phyloP scores from a whole-genome alignment of 179 eudicot genomes.

The Beta macrorhiza region DNA sequence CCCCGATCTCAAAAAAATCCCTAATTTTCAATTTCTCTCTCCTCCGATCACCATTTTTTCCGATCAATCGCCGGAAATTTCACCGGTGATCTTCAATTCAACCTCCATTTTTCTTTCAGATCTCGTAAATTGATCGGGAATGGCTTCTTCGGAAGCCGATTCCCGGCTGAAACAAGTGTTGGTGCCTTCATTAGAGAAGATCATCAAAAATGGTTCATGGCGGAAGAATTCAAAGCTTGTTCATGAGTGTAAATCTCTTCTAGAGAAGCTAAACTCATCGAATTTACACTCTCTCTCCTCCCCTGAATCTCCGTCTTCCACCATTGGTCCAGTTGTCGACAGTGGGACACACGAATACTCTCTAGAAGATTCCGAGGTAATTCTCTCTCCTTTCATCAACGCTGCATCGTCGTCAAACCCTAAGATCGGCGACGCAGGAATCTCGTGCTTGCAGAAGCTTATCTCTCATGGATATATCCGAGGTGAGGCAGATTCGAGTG shows the following conservation, averaged over 20 bases:
- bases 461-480: slow-evolving; percentile 70
- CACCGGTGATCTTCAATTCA: neutral
- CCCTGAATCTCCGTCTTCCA: slow-evolving; percentile 25
- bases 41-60: slow-evolving; percentile 13
- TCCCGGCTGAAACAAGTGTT: slow-evolving; percentile 71
- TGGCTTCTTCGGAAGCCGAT: slow-evolving; percentile 98
- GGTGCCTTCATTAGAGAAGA: slow-evolving; percentile 66
- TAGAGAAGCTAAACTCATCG: slow-evolving; percentile 46
- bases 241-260: slow-evolving; percentile 70
- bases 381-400: slow-evolving; percentile 61
- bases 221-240: slow-evolving; percentile 80
- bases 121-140: slow-evolving; percentile 40
- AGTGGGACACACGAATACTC: slow-evolving; percentile 52
- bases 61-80: slow-evolving; percentile 16
- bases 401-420: slow-evolving; percentile 51
- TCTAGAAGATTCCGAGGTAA: slow-evolving; percentile 63
- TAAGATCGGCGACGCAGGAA: slow-evolving; percentile 69
- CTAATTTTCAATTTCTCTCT: neutral
- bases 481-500: slow-evolving; percentile 75
- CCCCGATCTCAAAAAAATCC: slow-evolving; percentile 17
- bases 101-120: neutral
- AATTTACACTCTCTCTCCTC: slow-evolving; percentile 19
- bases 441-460: slow-evolving; percentile 68
- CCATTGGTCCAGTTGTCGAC: slow-evolving; percentile 63
- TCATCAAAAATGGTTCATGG: slow-evolving; percentile 84